Evolutionary conservation across 352 stramenopile genomes (phyloP), one percentile per base, ranked within the genome.

Genomic region (Pythium dissotocum): DNA sequence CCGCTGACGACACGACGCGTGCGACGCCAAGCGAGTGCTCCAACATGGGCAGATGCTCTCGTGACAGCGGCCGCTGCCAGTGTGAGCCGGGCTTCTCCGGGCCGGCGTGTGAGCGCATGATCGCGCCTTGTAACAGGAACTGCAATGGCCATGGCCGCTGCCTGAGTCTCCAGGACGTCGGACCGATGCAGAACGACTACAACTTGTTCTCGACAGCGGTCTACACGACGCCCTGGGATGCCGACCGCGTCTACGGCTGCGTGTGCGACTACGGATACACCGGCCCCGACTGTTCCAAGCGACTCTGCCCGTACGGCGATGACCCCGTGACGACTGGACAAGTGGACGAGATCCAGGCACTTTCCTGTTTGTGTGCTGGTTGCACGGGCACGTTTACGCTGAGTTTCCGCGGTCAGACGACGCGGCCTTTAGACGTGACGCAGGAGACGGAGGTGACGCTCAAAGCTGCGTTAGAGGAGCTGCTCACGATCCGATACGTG

Each of bases 131-230:
- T 66, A 87, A 82, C 0, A 87, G 80, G 53, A 80, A 85, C 6
- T 98, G 95, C 77, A 96, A 80, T 48, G 89, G 85, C 56, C 93
- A 98, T 63, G 95, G 95, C 9, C 82, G 85, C 46, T 98, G 95
- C 66, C 66, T 89, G 64, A 93, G 78, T 58, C 93, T 98, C 77
- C 66, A 69, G 16, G 61, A 77, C n/a, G 72, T 78, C 30, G 87
- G 69, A 0, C 63, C 76, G 10, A 72, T 77, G 61, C 71, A 68
- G 48, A 90, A 92, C 65, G 82, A 91, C 70, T 77, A 72, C 69
- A 91, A 88, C 24, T 67, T 91, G 57, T 64, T 91, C 58, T 80
- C 81, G 36, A 80, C 77, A 2, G 63, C 76, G n/a, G 74, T 65
- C n/a, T 89, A 90, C 65, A 73, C 76, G 16, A 76, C 78, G 16